phyloP scores from a whole-genome alignment of 768 basidiomycete species.

The Albatrellus ellisii region DNA sequence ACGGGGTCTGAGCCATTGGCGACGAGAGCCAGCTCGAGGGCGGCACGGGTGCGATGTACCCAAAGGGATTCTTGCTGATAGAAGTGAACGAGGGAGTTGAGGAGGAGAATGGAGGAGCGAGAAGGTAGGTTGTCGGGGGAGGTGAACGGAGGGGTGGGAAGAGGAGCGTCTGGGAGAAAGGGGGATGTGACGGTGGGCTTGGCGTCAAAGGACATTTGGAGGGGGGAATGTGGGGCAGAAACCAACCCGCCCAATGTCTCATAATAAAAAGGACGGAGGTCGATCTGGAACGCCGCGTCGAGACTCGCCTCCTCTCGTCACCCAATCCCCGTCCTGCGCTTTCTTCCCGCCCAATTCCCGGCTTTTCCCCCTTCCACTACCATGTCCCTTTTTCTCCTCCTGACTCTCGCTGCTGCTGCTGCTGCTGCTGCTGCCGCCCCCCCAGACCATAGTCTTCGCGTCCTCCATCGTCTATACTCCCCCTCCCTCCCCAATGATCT shows the following conservation, averaged over 20 bases:
- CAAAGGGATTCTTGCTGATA: conserved; percentile 64
- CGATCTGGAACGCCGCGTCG: background rate
- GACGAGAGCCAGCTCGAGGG: conserved; percentile 36
- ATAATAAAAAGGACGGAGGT: too few species aligned
- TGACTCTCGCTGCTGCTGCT: conserved; percentile 13
- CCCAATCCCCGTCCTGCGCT: conserved; percentile 15
- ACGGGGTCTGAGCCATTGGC: conserved; percentile 15
- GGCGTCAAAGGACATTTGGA: background rate
- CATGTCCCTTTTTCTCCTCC: conserved; percentile 16
- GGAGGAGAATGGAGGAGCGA: conserved; percentile 34
- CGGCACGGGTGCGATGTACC: conserved; percentile 52
- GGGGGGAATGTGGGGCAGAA: background rate
- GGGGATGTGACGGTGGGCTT: conserved; percentile 5
- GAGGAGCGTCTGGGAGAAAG: conserved; percentile 13
- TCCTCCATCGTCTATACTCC: conserved; percentile 43
- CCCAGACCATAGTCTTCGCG: conserved; percentile 17
- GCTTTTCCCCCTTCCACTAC: conserved; percentile 16
- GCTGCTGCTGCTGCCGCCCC: conserved; percentile 12
- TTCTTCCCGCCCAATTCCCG: conserved; percentile 14
- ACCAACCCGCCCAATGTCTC: too few species aligned
- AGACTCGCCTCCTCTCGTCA: background rate
- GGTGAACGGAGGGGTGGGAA: conserved; percentile 21
- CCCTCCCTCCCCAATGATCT: conserved; percentile 24
- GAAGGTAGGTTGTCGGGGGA: conserved; percentile 14
- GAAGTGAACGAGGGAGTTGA: conserved; percentile 51